Evolutionary conservation across 495 filamentous ascomycete species (phyloP), one percentile per base, ranked within the genome.

Genomic region (Evansstolkia leycettana): DNA sequence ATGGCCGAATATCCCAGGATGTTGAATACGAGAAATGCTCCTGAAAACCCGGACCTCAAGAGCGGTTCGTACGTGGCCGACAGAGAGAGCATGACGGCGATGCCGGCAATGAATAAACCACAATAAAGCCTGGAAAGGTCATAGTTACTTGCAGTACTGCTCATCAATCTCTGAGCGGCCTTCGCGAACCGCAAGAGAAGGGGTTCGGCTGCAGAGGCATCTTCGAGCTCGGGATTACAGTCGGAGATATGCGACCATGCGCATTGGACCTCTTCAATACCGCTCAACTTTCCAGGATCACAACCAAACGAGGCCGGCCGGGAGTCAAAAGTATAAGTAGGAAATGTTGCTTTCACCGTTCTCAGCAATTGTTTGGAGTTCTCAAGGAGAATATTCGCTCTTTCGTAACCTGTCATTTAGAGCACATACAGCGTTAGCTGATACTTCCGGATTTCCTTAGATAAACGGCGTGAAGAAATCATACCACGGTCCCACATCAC

Each of bases 101-200:
- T 19, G 12, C 54, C 47, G n/a, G 63, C 61, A 16, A 76, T 40
- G 11, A 53, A 34, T 9, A 76, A 64, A 14, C 81, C 78, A 12
- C 66, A 12, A 19, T 54, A 45, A 36, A 88, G 75, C 37, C 63
- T 65, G 3, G 55, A 45, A 29, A 92, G 55, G 49, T 93, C 67
- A 54, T 99, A 99, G 43, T 94, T 88, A 59, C 84, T 93, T 1
- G 89, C 86, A 47, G 88, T 82, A 41, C 72, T 76, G 58, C 80
- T 87, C 73, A 95, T 80, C 8, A 83, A 40, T 6, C 64, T 61
- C 56, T 95, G 88, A 5, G 84, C 79, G 32, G 58, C 51, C 27
- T 60, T 72, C 17, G 77, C 64, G 67, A 90, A 90, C 63, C 74
- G 43, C 4, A 48, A 31, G 7, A 64, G 34, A 33, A 51, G 39